Conservation (phyloP, 139 green algal genomes). For the Diplosphaera chodatii region DNA sequence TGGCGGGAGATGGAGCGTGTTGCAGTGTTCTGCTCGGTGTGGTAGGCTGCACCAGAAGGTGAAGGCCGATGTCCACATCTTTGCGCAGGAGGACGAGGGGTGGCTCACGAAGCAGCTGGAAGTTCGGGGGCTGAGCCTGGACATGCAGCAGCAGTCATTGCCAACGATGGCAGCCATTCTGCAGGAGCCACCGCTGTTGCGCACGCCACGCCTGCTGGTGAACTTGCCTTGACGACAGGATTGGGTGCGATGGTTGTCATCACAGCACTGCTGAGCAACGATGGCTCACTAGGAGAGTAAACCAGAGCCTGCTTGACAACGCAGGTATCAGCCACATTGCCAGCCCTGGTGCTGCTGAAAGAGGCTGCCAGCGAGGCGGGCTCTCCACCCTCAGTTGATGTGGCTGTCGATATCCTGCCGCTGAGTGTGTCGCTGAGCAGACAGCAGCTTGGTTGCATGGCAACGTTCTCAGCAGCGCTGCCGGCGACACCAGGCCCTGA, state of each 20-base stretch:
- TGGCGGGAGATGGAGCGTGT: no score
- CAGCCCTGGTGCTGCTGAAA: slow-evolving; percentile 10
- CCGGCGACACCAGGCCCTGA: neutral
- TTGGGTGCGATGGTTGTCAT: no score
- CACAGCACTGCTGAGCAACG: no score
- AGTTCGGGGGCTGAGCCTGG: slow-evolving; percentile 23
- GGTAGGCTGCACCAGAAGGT: no score
- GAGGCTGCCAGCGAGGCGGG: slow-evolving; percentile 1
- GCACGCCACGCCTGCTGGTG: neutral
- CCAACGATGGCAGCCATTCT: neutral
- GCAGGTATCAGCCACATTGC: slow-evolving; percentile 15
- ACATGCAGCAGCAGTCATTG: slow-evolving; percentile 9
- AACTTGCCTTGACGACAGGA: no score
- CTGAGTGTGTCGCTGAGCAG: slow-evolving; percentile 5
- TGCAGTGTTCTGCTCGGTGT: no score
- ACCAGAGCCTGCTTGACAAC: no score
- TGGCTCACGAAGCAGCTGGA: slow-evolving; percentile 43
- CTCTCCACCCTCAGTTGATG: neutral
- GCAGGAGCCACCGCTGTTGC: slow-evolving; percentile 14
- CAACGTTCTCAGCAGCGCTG: slow-evolving; percentile 8
- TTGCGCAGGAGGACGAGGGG: slow-evolving; percentile 29
- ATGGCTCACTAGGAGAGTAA: no score
- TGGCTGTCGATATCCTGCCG: slow-evolving; percentile 8
- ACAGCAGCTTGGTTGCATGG: slow-evolving; percentile 25
- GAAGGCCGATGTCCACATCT: no score